These are phyloP conservation scores for Eucalyptus erythrocorys DNA, from an alignment of 345 rosid species.

Conservation along the genomic window DNA sequence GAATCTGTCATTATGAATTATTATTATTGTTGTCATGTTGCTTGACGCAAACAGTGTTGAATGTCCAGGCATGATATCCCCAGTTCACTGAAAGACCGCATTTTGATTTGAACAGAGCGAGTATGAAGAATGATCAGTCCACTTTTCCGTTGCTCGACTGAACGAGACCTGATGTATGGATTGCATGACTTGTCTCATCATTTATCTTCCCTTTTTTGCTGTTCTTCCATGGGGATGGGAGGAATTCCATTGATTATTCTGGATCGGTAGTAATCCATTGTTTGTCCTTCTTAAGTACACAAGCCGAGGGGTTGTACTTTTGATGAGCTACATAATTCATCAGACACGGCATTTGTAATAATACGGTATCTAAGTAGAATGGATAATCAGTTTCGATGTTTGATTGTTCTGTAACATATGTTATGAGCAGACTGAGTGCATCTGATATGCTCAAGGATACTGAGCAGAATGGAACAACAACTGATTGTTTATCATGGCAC, in stretches of 20 bases:
- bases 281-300: background rate
- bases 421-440: background rate
- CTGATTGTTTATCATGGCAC: background rate
- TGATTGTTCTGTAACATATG: background rate
- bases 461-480: background rate
- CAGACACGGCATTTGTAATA: background rate
- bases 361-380: background rate
- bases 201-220: background rate
- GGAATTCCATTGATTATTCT: background rate
- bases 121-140: background rate
- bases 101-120: background rate
- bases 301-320: background rate
- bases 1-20: background rate
- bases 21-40: background rate
- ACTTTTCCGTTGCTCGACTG: background rate
- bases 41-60: background rate
- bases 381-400: background rate
- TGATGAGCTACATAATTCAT: background rate
- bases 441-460: background rate
- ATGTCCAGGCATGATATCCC: background rate
- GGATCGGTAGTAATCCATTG: background rate
- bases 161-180: background rate
- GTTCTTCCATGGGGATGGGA: background rate
- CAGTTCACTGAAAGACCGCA: background rate
- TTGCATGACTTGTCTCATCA: background rate